These are phyloP conservation scores for Lentinula aciculospora DNA, from an alignment of 768 basidiomycete genomes.

Conservation along the genomic window DNA sequence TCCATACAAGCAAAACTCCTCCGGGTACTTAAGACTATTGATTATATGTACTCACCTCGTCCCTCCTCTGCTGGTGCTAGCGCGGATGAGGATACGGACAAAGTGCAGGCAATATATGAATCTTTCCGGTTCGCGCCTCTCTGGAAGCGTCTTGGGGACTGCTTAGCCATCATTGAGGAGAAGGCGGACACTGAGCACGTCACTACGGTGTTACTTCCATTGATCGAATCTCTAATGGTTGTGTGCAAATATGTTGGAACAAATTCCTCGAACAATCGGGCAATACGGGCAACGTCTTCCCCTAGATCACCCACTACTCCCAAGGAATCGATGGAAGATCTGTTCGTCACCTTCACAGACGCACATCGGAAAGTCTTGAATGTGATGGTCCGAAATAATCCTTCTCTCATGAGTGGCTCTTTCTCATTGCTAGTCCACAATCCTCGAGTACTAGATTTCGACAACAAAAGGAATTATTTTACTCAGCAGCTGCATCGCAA, in stretches of 20 bases:
- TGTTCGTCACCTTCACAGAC: slow-evolving; percentile 92
- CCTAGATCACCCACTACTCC: slow-evolving; percentile 65
- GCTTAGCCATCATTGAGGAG: slow-evolving; percentile 77
- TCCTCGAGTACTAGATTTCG: slow-evolving; percentile 94
- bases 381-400: slow-evolving; percentile 97
- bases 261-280: slow-evolving; percentile 46
- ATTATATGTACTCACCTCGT: slow-evolving; percentile 86
- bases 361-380: slow-evolving; percentile 91
- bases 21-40: slow-evolving; percentile 93
- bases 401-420: slow-evolving; percentile 95
- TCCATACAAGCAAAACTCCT: slow-evolving; percentile 96
- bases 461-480: slow-evolving; percentile 98
- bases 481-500: slow-evolving; percentile 87
- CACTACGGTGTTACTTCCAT: slow-evolving; percentile 86
- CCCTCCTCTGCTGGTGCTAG: slow-evolving; percentile 30
- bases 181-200: slow-evolving; percentile 80
- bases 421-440: slow-evolving; percentile 96
- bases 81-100: slow-evolving; percentile 56
- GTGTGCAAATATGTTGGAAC: slow-evolving; percentile 93
- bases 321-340: slow-evolving; percentile 78
- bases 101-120: slow-evolving; percentile 84
- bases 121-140: slow-evolving; percentile 86
- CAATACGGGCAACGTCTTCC: slow-evolving; percentile 59
- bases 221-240: slow-evolving; percentile 97
- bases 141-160: slow-evolving; percentile 89